phyloP scores from a whole-genome alignment of 768 basidiomycete genomes.

The Termitomyces eurrhizus region DNA sequence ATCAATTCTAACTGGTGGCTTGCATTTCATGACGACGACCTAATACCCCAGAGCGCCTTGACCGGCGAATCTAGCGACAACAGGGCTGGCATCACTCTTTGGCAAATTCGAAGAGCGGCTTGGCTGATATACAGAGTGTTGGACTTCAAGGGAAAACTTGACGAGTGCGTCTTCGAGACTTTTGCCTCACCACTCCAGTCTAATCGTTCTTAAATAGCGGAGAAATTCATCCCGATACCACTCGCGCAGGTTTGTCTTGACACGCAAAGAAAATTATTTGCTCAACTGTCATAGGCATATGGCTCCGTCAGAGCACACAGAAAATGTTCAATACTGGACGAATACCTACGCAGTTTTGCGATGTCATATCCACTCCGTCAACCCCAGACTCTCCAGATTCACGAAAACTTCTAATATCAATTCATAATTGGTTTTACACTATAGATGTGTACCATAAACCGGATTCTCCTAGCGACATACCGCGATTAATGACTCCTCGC shows the following conservation, averaged over 20 bases:
- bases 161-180: constrained; percentile 38
- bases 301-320: constrained; percentile 55
- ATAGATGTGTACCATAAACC: constrained; percentile 58
- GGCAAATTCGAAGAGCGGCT: constrained; percentile 84
- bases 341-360: constrained; percentile 64
- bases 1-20: constrained; percentile 98
- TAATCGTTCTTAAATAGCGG: constrained; percentile 40
- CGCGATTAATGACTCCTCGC: constrained; percentile 29
- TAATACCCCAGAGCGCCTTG: constrained; percentile 45
- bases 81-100: constrained; percentile 54
- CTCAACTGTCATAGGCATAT: constrained; percentile 41
- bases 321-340: constrained; percentile 77
- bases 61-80: constrained; percentile 33
- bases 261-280: neutral
- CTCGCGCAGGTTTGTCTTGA: constrained; percentile 53
- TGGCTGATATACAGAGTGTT: constrained; percentile 74
- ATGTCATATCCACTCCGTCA: constrained; percentile 53
- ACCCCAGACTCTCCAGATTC: constrained; percentile 41
- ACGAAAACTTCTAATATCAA: constrained; percentile 62
- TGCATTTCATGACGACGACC: constrained; percentile 70
- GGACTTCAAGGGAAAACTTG: constrained; percentile 65
- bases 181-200: neutral
- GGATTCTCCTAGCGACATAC: constrained; percentile 21
- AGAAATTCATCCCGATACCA: constrained; percentile 65
- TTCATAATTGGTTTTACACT: constrained; percentile 77